Percentiles rank a stretch among this genome's conserved stretches.
Evolutionary conservation across 2,329 filamentous ascomycete species (phyloP).

Genomic region (Sodiomyces alkalinus): DNA sequence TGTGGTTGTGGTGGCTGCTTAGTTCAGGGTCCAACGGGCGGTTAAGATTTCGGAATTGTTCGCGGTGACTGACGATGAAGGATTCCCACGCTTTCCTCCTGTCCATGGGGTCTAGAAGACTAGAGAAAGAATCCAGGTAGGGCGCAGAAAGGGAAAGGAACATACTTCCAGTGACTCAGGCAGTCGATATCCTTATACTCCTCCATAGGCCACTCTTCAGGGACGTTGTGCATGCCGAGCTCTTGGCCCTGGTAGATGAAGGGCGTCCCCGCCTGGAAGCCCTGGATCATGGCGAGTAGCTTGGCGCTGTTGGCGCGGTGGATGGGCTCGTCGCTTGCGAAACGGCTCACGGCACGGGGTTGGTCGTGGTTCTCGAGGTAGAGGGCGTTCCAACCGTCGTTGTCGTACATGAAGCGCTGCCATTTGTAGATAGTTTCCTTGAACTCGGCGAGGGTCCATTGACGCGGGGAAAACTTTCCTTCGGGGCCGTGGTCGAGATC

Average conservation of each 20-base stretch:
- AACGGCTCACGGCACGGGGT: conserved; percentile 42
- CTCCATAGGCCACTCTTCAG: conserved; percentile 41
- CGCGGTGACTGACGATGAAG: too few relatives aligned
- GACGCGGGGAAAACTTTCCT: conserved; percentile 25
- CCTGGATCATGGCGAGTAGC: conserved; percentile 41
- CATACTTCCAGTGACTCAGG: conserved; percentile 33
- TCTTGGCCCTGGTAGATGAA: conserved; percentile 60
- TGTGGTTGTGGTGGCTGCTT: conserved; percentile 8
- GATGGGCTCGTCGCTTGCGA: conserved; percentile 31
- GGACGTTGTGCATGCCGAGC: conserved; percentile 51
- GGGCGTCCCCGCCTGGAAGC: conserved; percentile 43
- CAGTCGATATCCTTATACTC: conserved; percentile 56
- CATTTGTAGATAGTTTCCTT: conserved; percentile 39
- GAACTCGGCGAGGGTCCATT: conserved; percentile 33
- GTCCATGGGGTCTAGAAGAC: too few relatives aligned
- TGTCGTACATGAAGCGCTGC: conserved; percentile 43
- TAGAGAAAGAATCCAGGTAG: too few relatives aligned
- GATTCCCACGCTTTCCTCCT: too few relatives aligned
- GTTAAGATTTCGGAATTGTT: too few relatives aligned
- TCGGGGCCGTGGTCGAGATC: conserved; percentile 29
- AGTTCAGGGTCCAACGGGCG: neutral
- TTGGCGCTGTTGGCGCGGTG: conserved; percentile 37
- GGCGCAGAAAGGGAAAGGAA: conserved; percentile 1
- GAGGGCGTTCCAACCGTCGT: conserved; percentile 48
- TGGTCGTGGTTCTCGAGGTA: conserved; percentile 56